Percentiles rank a stretch among this genome's conserved stretches.
phyloP scores from a whole-genome alignment of 1,284 basidiomycete species.

The Rhodotorula sp. region DNA sequence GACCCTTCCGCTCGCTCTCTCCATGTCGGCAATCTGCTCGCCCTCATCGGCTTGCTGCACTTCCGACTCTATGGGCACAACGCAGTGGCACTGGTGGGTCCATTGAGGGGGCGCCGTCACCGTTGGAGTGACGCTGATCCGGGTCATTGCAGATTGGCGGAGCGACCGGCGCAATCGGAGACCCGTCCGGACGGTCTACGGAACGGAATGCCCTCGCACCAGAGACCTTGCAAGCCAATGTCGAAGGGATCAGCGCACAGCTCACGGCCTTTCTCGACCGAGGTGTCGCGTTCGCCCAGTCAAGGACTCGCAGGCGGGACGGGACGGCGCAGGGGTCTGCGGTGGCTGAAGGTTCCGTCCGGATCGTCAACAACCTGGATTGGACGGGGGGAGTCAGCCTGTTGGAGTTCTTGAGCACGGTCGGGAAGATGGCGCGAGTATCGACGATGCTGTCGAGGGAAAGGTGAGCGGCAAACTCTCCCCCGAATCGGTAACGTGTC shows the following conservation, averaged over 20 bases:
- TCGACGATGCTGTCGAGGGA: conserved; percentile 89
- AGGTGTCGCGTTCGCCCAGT: conserved; percentile 62
- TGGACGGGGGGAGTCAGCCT: conserved; percentile 76
- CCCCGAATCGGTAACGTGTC: too few relatives aligned
- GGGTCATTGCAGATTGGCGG: conserved; percentile 74
- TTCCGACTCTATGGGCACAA: conserved; percentile 79
- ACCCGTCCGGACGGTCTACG: conserved; percentile 83
- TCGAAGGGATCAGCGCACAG: conserved; percentile 63
- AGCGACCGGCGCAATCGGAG: conserved; percentile 93
- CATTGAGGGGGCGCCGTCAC: conserved; percentile 7
- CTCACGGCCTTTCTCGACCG: conserved; percentile 70
- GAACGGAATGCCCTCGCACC: conserved; percentile 72
- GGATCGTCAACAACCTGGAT: conserved; percentile 75
- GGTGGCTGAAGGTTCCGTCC: conserved; percentile 42
- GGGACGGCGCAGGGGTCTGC: conserved; percentile 45
- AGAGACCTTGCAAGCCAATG: conserved; percentile 66
- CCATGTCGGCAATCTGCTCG: conserved; percentile 91
- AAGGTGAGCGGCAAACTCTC: conserved; percentile 58
- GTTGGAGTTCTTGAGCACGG: conserved; percentile 78
- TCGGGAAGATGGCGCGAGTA: conserved; percentile 77
- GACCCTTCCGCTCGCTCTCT: conserved; percentile 87
- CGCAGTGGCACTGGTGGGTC: conserved; percentile 70
- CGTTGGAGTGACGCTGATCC: neutral
- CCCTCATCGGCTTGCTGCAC: conserved; percentile 80
- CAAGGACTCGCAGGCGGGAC: conserved; percentile 46